Conservation (phyloP, 768 basidiomycete species). For the Naganishia randhawae region DNA sequence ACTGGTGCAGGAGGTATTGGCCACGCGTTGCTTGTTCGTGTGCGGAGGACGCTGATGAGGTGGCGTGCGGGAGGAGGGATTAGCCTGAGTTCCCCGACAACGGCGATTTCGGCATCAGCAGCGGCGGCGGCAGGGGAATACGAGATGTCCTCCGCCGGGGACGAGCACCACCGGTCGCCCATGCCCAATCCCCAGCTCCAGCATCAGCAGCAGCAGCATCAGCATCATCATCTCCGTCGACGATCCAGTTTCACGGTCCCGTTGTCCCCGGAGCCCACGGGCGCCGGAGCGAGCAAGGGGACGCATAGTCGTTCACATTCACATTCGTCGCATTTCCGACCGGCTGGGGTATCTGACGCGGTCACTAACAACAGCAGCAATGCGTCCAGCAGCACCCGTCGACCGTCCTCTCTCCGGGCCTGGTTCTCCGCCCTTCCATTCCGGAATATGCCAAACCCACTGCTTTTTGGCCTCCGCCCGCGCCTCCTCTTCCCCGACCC, state of each 20-base stretch:
- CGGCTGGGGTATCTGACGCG: neutral
- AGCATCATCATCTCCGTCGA: neutral
- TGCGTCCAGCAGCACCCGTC: too few relatives aligned
- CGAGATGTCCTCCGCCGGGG: slow-evolving; percentile 10
- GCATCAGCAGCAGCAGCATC: too few relatives aligned
- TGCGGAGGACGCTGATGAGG: neutral
- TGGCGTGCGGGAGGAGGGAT: too few relatives aligned
- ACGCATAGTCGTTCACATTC: slow-evolving; percentile 1
- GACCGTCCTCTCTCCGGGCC: too few relatives aligned
- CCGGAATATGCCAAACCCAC: slow-evolving; percentile 23
- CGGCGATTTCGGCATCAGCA: too few relatives aligned
- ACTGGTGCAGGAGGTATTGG: neutral
- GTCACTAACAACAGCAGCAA: neutral
- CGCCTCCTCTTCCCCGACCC: slow-evolving; percentile 74
- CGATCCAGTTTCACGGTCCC: slow-evolving; percentile 1
- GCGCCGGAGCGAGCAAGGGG: neutral
- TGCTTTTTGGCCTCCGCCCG: slow-evolving; percentile 67
- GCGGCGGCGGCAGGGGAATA: slow-evolving; percentile 12
- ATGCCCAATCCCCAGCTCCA: slow-evolving; percentile 18
- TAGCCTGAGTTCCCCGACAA: neutral
- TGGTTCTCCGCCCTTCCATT: slow-evolving; percentile 14
- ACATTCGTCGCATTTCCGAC: slow-evolving; percentile 14
- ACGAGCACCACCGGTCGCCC: slow-evolving; percentile 18
- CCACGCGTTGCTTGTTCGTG: neutral
- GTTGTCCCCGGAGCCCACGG: neutral